Conservation (phyloP, 2,329 filamentous ascomycete species). For the Trichoderma simmonsii region DNA sequence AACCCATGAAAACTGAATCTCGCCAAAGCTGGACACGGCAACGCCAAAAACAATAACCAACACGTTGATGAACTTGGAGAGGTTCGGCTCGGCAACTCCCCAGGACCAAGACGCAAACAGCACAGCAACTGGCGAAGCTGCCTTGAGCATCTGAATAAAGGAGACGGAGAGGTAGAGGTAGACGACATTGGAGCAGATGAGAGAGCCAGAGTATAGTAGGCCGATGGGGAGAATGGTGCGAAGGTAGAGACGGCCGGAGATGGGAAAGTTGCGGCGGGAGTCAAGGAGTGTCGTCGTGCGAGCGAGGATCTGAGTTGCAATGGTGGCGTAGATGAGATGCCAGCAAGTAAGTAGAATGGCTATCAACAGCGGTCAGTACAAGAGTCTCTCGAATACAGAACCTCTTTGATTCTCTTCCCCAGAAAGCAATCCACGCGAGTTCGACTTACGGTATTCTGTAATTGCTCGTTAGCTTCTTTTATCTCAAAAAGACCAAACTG, state of each 20-base stretch:
- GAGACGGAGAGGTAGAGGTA: constrained; percentile 66
- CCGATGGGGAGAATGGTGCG: constrained; percentile 64
- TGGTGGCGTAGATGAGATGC: constrained; percentile 64
- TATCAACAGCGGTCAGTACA: constrained; percentile 22
- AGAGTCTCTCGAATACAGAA: not conserved
- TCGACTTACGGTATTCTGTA: constrained; percentile 26
- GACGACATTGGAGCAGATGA: constrained; percentile 65
- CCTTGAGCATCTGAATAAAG: constrained; percentile 71
- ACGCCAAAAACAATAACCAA: constrained; percentile 53
- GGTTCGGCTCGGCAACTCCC: constrained; percentile 48
- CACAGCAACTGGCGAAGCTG: constrained; percentile 64
- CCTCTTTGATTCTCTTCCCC: not conserved
- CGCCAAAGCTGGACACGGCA: constrained; percentile 54
- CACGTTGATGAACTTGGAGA: constrained; percentile 46
- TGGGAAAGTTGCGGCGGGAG: constrained; percentile 58
- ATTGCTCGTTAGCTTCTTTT: constrained; percentile 1
- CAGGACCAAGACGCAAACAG: constrained; percentile 63
- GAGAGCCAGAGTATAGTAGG: constrained; percentile 61
- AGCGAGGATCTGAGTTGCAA: constrained; percentile 64
- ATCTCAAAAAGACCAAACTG: not conserved
- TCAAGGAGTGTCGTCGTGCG: constrained; percentile 62
- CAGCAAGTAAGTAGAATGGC: constrained; percentile 62
- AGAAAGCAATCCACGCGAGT: not conserved
- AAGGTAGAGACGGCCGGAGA: constrained; percentile 59
- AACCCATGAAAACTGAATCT: constrained; percentile 65